These are phyloP conservation scores for Colletotrichum brevisporum DNA, from an alignment of 2,329 filamentous ascomycete genomes.

Conservation along the genomic window DNA sequence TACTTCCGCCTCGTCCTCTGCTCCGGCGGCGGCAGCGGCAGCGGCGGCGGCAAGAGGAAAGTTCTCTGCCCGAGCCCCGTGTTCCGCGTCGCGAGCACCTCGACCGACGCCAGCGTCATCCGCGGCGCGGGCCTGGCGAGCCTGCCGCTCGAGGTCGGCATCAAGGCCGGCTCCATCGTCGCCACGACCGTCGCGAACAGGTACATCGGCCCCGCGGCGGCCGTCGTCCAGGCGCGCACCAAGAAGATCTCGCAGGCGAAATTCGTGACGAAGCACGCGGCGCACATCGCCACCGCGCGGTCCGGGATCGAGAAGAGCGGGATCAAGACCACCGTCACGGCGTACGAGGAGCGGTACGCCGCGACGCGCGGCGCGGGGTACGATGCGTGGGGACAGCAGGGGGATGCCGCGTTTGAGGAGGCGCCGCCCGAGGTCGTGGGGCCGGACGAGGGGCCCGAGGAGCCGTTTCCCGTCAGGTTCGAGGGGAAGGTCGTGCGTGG, in stretches of 20 bases:
- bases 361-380: conserved; percentile 52
- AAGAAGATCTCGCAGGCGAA: conserved; percentile 47
- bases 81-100: conserved; percentile 78
- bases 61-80: conserved; percentile 76
- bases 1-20: conserved; percentile 79
- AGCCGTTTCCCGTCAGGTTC: conserved; percentile 69
- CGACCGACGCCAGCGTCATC: conserved; percentile 71
- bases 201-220: conserved; percentile 53
- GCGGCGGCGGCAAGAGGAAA: conserved; percentile 60
- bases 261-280: conserved; percentile 18
- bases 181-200: conserved; percentile 60
- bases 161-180: conserved; percentile 68
- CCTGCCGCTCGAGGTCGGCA: conserved; percentile 75
- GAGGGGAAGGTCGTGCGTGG: conserved; percentile 62
- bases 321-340: conserved; percentile 49
- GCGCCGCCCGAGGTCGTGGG: conserved; percentile 58
- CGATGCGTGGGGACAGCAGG: conserved; percentile 46
- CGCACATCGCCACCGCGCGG: conserved; percentile 42
- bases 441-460: conserved; percentile 63
- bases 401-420: conserved; percentile 48
- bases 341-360: conserved; percentile 55
- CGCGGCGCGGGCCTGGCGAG: conserved; percentile 76
- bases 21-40: conserved; percentile 50
- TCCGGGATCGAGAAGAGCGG: conserved; percentile 47
- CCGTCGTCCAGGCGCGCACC: conserved; percentile 57